Percentiles rank a stretch among this genome's conserved stretches.
Conservation (phyloP, 441 rosid genomes). For the Brassica balearica region DNA sequence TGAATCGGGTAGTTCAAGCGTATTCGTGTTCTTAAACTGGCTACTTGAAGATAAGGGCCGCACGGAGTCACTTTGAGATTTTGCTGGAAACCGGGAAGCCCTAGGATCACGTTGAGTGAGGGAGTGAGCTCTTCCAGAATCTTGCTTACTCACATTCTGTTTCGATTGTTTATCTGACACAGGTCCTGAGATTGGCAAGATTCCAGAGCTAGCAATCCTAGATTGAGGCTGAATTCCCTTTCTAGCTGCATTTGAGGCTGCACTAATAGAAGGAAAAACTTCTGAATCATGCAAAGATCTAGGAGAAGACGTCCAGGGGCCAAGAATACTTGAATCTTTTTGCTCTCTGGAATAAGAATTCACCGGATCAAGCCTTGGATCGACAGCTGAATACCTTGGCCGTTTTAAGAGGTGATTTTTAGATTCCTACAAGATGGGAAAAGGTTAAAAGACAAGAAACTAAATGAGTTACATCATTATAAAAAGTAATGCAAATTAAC, state of each 20-base stretch:
- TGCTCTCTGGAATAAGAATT: slow-evolving; percentile 56
- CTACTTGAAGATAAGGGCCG: slow-evolving; percentile 45
- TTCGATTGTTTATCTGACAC: slow-evolving; percentile 59
- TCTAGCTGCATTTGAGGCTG: slow-evolving; percentile 56
- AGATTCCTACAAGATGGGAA: slow-evolving; percentile 59
- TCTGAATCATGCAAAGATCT: slow-evolving; percentile 52
- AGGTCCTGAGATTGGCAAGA: slow-evolving; percentile 48
- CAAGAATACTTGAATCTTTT: slow-evolving; percentile 55
- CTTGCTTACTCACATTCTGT: slow-evolving; percentile 60
- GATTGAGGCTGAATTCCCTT: slow-evolving; percentile 53
- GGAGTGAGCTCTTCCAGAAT: slow-evolving; percentile 50
- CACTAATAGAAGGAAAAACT: slow-evolving; percentile 56
- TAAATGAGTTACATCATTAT: slow-evolving; percentile 2
- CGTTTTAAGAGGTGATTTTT: slow-evolving; percentile 57
- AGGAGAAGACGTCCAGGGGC: slow-evolving; percentile 52
- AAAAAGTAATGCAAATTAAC: neutral
- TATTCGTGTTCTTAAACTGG: slow-evolving; percentile 50
- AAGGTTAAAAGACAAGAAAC: slow-evolving; percentile 25
- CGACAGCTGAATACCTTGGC: slow-evolving; percentile 47
- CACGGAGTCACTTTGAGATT: slow-evolving; percentile 44
- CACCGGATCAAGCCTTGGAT: slow-evolving; percentile 57
- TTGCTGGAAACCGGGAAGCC: slow-evolving; percentile 55
- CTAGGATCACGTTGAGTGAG: slow-evolving; percentile 57
- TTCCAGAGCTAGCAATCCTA: slow-evolving; percentile 51
- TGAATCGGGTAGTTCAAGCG: slow-evolving; percentile 53